phyloP scores from a whole-genome alignment of 176 grass and related monocot species.

The Carex pumila region DNA sequence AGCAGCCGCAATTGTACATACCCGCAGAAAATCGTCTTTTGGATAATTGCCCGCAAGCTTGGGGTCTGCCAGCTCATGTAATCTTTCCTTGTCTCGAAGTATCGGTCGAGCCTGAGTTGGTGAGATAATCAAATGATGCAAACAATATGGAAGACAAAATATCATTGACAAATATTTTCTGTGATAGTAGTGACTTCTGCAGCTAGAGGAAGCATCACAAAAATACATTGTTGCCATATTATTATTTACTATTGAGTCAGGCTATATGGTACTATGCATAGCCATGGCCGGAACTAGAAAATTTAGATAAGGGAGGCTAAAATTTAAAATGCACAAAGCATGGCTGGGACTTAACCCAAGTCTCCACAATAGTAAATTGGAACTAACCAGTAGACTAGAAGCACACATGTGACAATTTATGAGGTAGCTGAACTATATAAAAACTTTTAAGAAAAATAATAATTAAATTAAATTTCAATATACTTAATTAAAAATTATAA shows the following conservation, averaged over 20 bases:
- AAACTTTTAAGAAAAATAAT: too few relatives aligned
- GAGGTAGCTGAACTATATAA: too few relatives aligned
- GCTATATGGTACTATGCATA: too few relatives aligned
- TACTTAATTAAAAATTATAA: too few relatives aligned
- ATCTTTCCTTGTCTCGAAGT: constrained; percentile 76
- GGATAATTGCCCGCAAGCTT: constrained; percentile 63
- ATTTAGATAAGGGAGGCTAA: too few relatives aligned
- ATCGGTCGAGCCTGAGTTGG: constrained; percentile 62
- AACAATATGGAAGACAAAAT: not conserved
- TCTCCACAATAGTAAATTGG: too few relatives aligned
- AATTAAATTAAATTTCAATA: too few relatives aligned
- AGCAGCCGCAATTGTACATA: constrained; percentile 91
- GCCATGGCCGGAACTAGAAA: too few relatives aligned
- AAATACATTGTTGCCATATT: not conserved
- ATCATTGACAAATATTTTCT: not conserved
- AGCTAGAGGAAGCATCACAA: not conserved
- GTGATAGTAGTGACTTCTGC: not conserved
- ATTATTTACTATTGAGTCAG: not conserved
- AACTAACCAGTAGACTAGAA: too few relatives aligned
- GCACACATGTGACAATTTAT: too few relatives aligned
- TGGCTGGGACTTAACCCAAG: too few relatives aligned
- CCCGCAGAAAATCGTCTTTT: constrained; percentile 86
- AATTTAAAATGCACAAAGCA: too few relatives aligned
- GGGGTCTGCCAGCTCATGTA: constrained; percentile 73
- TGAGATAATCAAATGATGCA: constrained; percentile 4